Conservation (phyloP, 2,329 filamentous ascomycete species). For the Calonectria leucothoes region DNA sequence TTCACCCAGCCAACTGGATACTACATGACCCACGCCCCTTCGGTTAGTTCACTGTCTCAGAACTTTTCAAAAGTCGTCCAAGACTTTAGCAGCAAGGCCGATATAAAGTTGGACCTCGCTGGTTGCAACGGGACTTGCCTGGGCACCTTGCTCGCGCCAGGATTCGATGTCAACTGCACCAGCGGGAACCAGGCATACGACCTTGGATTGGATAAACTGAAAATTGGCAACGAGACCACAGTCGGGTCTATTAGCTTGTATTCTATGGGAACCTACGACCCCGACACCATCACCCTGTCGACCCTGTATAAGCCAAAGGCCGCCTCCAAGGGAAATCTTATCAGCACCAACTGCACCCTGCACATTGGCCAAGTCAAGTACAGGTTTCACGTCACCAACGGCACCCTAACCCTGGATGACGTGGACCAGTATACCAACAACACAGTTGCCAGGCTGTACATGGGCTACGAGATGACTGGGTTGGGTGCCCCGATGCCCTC, state of each 20-base stretch:
- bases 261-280: not conserved
- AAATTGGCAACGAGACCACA: not conserved
- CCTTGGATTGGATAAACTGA: not conserved
- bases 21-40: conserved; percentile 10
- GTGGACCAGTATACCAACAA: not conserved
- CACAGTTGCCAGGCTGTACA: not conserved
- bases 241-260: not conserved
- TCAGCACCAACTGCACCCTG: conserved; percentile 13
- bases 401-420: not conserved
- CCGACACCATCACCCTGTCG: not conserved
- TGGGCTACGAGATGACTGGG: not conserved
- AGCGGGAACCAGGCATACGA: not conserved
- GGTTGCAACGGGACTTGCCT: conserved; percentile 11
- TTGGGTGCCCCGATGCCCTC: not conserved
- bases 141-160: conserved; percentile 8
- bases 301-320: conserved; percentile 6
- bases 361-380: conserved; percentile 12
- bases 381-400: conserved; percentile 3
- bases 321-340: not conserved
- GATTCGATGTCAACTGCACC: conserved; percentile 13
- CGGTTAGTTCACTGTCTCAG: not conserved
- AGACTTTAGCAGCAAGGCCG: not conserved
- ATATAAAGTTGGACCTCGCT: not conserved
- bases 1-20: conserved; percentile 13
- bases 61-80: conserved; percentile 16